Percentiles rank a stretch among this genome's conserved stretches.
Conservation (phyloP, 2,329 filamentous ascomycete species). For the Phialocephala subalpina region DNA sequence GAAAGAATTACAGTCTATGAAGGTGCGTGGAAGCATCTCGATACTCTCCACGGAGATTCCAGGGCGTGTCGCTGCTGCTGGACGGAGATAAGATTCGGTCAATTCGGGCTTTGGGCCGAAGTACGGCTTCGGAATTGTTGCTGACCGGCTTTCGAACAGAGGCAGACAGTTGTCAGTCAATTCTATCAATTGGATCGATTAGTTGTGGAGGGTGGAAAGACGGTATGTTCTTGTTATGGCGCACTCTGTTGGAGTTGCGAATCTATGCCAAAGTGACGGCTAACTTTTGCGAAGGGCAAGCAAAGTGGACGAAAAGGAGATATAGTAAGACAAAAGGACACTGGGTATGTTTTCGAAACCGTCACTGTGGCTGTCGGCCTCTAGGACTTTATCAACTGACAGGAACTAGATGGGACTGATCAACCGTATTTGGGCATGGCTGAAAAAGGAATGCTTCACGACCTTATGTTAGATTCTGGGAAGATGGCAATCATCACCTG, state of each 20-base stretch:
- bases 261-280: background rate
- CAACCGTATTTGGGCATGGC: background rate
- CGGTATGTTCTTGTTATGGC: conserved; percentile 58
- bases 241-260: conserved; percentile 7
- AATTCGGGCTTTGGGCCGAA: conserved; percentile 17
- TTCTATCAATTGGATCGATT: conserved; percentile 93
- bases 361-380: background rate
- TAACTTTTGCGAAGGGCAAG: conserved; percentile 63
- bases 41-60: background rate
- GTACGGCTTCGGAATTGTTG: conserved; percentile 8
- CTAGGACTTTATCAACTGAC: conserved; percentile 21
- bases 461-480: conserved; percentile 9
- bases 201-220: conserved; percentile 88
- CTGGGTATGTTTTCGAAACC: conserved; percentile 63
- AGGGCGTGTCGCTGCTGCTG: background rate
- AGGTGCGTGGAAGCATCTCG: conserved; percentile 66
- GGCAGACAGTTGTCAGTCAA: conserved; percentile 93
- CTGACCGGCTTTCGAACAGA: conserved; percentile 59
- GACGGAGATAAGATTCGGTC: conserved; percentile 18
- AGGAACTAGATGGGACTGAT: conserved; percentile 44
- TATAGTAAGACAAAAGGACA: conserved; percentile 80
- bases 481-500: conserved; percentile 15
- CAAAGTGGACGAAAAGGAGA: conserved; percentile 71
- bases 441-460: conserved; percentile 8
- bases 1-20: conserved; percentile 86